Evolutionary conservation across 2,329 filamentous ascomycete species (phyloP), one percentile per base, ranked within the genome.

Genomic region (Hypocrella siamensis): DNA sequence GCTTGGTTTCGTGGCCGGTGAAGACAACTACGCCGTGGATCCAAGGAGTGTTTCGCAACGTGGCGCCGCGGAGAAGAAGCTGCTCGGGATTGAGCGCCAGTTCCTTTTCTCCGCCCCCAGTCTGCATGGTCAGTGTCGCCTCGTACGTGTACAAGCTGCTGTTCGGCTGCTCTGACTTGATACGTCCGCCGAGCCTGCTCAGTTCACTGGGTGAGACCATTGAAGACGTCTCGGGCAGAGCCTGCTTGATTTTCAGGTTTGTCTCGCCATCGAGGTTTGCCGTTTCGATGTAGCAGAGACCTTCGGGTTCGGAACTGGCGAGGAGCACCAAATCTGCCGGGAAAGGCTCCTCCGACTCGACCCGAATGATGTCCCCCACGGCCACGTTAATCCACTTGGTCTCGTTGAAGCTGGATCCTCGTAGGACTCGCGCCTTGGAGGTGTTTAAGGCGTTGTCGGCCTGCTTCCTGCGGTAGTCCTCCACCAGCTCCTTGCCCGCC

Each of bases 91-190:
- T 81, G 33, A 98, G 58, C 2, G 92, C 68, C 30, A 96, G 59
- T 51, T 96, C 88, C 56, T 92, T 93, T 56, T 98, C 90, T 22
- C 85, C 84, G 14, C 86, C 86, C 27, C 86, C 85, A 28, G 79
- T 70, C 46, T 88, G 76, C 67, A 96, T 80, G 0, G 86, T 96
- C 52, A 98, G 54, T 1, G 88, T 94, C 25, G 86, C 90, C 57
- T 98, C 92, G 52, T 96, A 98, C 0, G 90, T 98, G 56, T 98
- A 98, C 22, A 98, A 63, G 55, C 86, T 96, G 60, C 85, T 94
- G 63, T 98, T 98, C 16, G 90, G 90, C 53, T 96, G 90, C 57
- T 98, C 90, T 2, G 88, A 96, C 45, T 83, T 79, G 44, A 98
- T 65, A 39, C 80, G 79, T 19, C 90, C 90, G 29, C 82, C 81